Evolutionary conservation across 345 rosid species (phyloP).

Genomic region (Eucalyptus leucophloia): DNA sequence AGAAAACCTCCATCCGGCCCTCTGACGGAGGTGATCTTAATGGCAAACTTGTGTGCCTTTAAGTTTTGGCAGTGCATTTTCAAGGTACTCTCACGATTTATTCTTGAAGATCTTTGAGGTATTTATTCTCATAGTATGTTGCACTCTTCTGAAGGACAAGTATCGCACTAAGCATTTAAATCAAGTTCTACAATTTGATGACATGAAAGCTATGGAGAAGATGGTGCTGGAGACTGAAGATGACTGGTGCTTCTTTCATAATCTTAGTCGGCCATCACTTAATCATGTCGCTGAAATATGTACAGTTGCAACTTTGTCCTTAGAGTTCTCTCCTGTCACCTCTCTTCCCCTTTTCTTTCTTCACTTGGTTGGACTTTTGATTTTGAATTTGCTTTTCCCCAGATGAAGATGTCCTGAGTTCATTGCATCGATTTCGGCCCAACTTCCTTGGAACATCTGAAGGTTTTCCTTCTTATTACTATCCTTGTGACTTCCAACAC

Average conservation of each 20-base stretch:
- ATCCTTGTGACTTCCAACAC: slow-evolving; percentile 57
- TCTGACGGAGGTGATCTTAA: slow-evolving; percentile 32
- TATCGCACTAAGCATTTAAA: slow-evolving; percentile 56
- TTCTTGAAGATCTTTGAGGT: not conserved
- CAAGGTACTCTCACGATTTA: slow-evolving; percentile 30
- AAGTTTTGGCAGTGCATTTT: slow-evolving; percentile 82
- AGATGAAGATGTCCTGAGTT: slow-evolving; percentile 67
- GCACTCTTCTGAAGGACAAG: slow-evolving; percentile 47
- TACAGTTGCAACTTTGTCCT: slow-evolving; percentile 15
- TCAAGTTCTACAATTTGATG: slow-evolving; percentile 20
- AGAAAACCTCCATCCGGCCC: slow-evolving; percentile 23
- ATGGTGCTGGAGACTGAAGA: slow-evolving; percentile 49
- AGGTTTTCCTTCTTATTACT: slow-evolving; percentile 47
- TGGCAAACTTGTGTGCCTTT: slow-evolving; percentile 76
- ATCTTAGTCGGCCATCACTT: slow-evolving; percentile 56
- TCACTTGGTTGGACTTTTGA: not conserved
- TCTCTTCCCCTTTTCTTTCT: not conserved
- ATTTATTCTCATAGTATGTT: not conserved
- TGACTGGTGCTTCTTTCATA: slow-evolving; percentile 82
- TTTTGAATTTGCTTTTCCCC: slow-evolving; percentile 4
- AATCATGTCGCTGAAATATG: slow-evolving; percentile 66
- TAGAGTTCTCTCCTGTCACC: not conserved
- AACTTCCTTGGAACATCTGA: slow-evolving; percentile 29
- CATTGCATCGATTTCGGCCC: slow-evolving; percentile 73
- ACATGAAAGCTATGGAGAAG: slow-evolving; percentile 9